Base-by-base conservation (phyloP, 2,329 filamentous ascomycete species). In the Neophaeococcomyces aloes region DNA sequence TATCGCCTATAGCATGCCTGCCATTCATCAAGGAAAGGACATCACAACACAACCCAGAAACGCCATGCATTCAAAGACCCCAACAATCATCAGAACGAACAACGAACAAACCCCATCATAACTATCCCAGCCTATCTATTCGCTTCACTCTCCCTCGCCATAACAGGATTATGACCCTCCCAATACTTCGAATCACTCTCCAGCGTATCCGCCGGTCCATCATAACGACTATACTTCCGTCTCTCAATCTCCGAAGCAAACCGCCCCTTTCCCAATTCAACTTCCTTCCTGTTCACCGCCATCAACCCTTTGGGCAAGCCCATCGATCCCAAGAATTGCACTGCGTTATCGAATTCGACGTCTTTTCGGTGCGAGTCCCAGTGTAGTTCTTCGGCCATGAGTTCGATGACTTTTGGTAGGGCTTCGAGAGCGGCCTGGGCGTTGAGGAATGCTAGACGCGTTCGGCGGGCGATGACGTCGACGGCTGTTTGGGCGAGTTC, bases 401-500 rank as follows among this genome's bases (percentile, higher is more conserved):
- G 75, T 61, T 95, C 87, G 57, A 95, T 91, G 46, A 95, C 78
- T 46, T 68, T 74, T 4, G 89, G 88, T 35, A 94, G 72, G 1
- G 86, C 81, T 65, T 94, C 86, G 7, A 94, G 76, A 1, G 87
- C 82, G 8, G 88, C 88, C 63, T 94, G 86, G 4, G 87, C 87
- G 60, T 94, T 94, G 53, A 95, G 67, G 68, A 95, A 96, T 7
- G 87, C 84, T 44, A 95, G 67, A 45, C 89, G 74, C 31, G 84
- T 95, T 49, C 88, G 75, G 47, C 89, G 76, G 2, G 87, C 88
- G 36, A 95, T 70, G 10, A 95, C 83, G 59, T 95, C 88, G 13
- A 88, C 81, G 1, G 86, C 86, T 2, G 86, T 93, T 63, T 94
- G 85, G 3, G 89, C 89, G 58, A 93, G 93, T 66, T 95, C 89